Conservation (phyloP, 1,139 yeast species). For the Kodamaea anthophila region DNA sequence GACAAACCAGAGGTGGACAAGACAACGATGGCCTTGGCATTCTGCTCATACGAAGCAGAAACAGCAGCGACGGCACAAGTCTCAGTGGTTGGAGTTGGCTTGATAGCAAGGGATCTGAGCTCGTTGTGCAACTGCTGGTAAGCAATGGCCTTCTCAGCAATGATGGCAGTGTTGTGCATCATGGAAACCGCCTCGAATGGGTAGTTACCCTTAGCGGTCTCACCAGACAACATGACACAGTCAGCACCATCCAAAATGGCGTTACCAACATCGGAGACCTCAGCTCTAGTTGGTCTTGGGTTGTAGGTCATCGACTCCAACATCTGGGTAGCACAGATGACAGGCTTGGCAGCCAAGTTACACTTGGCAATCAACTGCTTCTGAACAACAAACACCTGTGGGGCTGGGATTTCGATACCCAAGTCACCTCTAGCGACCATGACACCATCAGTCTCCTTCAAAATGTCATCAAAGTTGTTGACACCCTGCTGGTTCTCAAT, state of each 20-base stretch:
- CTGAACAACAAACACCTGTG: constrained; percentile 97
- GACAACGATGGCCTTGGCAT: constrained; percentile 94
- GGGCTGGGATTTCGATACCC: constrained; percentile 99
- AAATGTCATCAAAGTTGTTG: constrained; percentile 95
- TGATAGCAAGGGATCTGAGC: constrained; percentile 75
- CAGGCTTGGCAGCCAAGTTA: constrained; percentile 99
- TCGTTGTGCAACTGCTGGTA: constrained; percentile 85
- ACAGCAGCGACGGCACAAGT: constrained; percentile 98
- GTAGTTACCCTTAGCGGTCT: constrained; percentile 98
- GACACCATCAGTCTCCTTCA: constrained; percentile 94
- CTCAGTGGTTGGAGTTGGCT: constrained; percentile 92
- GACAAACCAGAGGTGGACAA: constrained; percentile 92
- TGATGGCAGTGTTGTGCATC: constrained; percentile 97
- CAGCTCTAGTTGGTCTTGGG: constrained; percentile 99
- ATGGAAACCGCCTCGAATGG: constrained; percentile 95
- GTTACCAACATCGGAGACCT: constrained; percentile 98
- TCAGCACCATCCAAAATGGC: constrained; percentile 99
- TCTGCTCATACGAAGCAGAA: constrained; percentile 91
- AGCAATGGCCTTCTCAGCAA: constrained; percentile 96
- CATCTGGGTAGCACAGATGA: constrained; percentile 99
- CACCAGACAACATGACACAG: constrained; percentile 99
- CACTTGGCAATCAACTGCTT: constrained; percentile 98
- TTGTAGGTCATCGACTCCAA: constrained; percentile 98
- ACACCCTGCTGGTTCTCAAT: constrained; percentile 99
- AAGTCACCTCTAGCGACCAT: constrained; percentile 99